Evolutionary conservation across 805 yeast genomes (phyloP), one percentile per base, ranked within the genome.

Genomic region (Cyberlindnera petersonii): DNA sequence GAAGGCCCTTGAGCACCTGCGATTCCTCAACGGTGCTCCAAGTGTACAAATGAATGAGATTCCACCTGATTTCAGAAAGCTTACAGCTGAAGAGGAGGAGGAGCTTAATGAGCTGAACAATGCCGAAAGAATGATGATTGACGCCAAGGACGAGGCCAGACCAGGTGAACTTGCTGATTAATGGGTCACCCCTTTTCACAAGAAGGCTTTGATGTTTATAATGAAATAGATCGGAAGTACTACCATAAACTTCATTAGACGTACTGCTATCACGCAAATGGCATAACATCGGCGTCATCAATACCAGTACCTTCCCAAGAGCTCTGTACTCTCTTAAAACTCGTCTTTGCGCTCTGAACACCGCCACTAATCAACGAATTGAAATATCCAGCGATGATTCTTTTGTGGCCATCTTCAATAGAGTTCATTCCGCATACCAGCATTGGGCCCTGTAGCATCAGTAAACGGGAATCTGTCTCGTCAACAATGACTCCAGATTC

Each of bases 1-100:
- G 40, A 81, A 84, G 46, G 74, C 87, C 20, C 60, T 89, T 52
- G 96, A 91, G 61, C 87, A 85, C 57, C 66, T 91, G 33, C 63
- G 97, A 48, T 82, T 70, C 54, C 61, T 91, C 41, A 86, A 85
- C 52, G 89, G 89, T 35, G 98, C 98, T 0, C 98, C 98, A 10
- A 82, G 94, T 50, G 98, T 93, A 8, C 83, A 86, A 49, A 87
- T 89, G 95, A 80, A 74, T 45, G 91, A 86, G 46, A 76, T 86
- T 7, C 97, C 97, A 3, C 96, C 96, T 1, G 71, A 66, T 37
- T 56, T 56, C 26, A 49, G 37, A 17, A 55, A 52, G 26, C 27
- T 55, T 16, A 47, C 53, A 2, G 41, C 48, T 34, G 63, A 65
- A 18, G 88, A 82, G 52, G 56, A 61, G 39, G 58, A 40, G 9